Conservation (phyloP, 177 flowering plant species). For the Vitis hybrid region DNA sequence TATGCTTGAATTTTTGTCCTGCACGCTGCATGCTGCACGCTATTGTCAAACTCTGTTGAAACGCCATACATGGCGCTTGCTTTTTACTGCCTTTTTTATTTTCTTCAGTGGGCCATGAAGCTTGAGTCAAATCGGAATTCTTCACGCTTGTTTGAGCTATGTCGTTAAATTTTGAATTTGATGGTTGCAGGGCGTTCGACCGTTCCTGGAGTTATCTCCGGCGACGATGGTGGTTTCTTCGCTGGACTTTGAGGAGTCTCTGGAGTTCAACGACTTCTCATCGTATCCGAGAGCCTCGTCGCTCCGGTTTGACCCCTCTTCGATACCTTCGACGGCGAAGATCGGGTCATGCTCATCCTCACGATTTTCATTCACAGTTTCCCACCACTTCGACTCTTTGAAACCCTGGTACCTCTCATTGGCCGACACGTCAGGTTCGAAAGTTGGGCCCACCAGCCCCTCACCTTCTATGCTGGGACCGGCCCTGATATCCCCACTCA, state of each 20-base stretch:
- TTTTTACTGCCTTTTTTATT: not conserved
- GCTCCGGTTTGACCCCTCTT: constrained; percentile 65
- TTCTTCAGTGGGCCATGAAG: not conserved
- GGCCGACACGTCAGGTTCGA: constrained; percentile 58
- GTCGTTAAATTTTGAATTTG: constrained; percentile 14
- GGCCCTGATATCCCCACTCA: constrained; percentile 79
- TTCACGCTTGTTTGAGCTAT: not conserved
- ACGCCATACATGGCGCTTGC: not conserved
- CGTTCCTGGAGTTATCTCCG: constrained; percentile 79
- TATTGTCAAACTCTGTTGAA: not conserved
- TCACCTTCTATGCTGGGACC: constrained; percentile 51
- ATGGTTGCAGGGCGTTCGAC: constrained; percentile 53
- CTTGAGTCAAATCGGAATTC: constrained; percentile 14
- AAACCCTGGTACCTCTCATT: constrained; percentile 93
- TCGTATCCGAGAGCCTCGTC: constrained; percentile 74
- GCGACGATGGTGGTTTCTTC: constrained; percentile 70
- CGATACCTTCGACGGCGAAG: constrained; percentile 49
- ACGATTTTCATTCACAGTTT: constrained; percentile 83
- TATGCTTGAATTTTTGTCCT: not conserved
- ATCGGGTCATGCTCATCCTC: constrained; percentile 80
- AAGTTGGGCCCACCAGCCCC: constrained; percentile 50
- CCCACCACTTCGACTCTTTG: constrained; percentile 76
- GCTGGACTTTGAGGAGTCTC: constrained; percentile 67
- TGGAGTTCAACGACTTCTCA: constrained; percentile 62
- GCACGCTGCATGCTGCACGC: not conserved